phyloP scores from a whole-genome alignment of 495 filamentous ascomycete genomes.

The Aeminium ludgeri region DNA sequence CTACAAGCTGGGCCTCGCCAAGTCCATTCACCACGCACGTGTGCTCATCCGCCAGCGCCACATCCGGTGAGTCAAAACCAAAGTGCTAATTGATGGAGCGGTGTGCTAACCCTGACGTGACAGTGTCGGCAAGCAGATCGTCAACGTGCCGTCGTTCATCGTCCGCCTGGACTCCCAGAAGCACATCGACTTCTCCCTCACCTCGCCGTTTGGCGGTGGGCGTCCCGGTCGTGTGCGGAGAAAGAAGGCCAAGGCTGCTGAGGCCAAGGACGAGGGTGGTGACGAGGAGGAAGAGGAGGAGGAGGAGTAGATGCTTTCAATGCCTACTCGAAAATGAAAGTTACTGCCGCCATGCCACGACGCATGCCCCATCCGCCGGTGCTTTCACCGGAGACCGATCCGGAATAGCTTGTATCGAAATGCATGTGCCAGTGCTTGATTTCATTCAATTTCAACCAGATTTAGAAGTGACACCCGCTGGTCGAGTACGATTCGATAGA shows the following conservation, averaged over 20 bases:
- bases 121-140: conserved; percentile 97
- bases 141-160: conserved; percentile 98
- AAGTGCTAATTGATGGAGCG: not conserved
- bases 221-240: conserved; percentile 89
- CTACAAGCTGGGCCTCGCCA: conserved; percentile 98
- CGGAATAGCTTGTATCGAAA: too few species aligned
- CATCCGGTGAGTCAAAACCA: conserved; percentile 50
- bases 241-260: conserved; percentile 97
- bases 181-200: conserved; percentile 98
- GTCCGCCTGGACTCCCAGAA: conserved; percentile 99
- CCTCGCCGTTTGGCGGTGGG: conserved; percentile 92
- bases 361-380: too few species aligned
- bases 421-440: too few species aligned
- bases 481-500: too few species aligned
- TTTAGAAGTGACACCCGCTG: too few species aligned
- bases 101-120: not conserved
- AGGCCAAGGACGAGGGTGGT: conserved; percentile 70
- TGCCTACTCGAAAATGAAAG: too few species aligned
- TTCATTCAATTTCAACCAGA: too few species aligned
- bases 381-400: too few species aligned
- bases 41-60: conserved; percentile 97
- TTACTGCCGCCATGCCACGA: too few species aligned
- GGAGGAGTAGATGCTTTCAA: conserved; percentile 12
- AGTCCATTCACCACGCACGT: conserved; percentile 99
- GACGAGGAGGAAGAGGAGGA: conserved; percentile 88